These are phyloP conservation scores for Fusarium sp. DNA, from an alignment of 2,329 filamentous ascomycete genomes.

Conservation along the genomic window DNA sequence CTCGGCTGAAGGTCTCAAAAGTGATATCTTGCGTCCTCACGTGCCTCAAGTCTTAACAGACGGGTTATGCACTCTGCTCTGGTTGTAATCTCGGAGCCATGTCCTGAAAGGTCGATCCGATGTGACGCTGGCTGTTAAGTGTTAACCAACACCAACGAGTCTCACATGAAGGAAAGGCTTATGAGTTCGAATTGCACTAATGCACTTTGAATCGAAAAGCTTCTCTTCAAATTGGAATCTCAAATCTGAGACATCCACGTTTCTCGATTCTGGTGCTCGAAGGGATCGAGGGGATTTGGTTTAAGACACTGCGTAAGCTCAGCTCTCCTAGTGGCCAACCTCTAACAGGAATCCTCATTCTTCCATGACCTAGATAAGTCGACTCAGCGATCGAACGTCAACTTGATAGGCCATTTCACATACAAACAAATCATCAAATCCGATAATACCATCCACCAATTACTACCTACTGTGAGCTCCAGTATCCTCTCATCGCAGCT, in stretches of 20 bases:
- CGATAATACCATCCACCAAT: not conserved
- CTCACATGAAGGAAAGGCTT: not conserved
- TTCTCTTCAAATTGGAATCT: conserved; percentile 11
- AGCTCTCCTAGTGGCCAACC: not conserved
- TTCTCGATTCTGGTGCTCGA: not conserved
- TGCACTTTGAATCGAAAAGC: not conserved
- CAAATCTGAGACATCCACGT: not conserved
- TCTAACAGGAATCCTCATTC: not conserved
- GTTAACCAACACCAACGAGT: not conserved
- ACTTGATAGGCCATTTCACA: not conserved
- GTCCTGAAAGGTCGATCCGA: conserved; percentile 16
- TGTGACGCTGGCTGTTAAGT: conserved; percentile 9
- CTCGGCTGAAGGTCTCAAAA: not conserved
- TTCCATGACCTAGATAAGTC: not conserved
- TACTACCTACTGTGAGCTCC: not conserved
- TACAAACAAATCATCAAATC: not conserved
- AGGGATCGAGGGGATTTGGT: not conserved
- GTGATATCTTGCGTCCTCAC: conserved; percentile 3
- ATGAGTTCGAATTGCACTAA: not conserved
- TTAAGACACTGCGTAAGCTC: not conserved
- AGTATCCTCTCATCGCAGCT: not conserved
- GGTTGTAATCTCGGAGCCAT: conserved; percentile 27
- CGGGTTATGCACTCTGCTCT: not conserved
- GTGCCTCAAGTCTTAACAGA: conserved; percentile 13
- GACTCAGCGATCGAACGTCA: not conserved